Evolutionary conservation across 805 yeast genomes (phyloP), one percentile per base, ranked within the genome.

Genomic region (Starmerella tilneyi): DNA sequence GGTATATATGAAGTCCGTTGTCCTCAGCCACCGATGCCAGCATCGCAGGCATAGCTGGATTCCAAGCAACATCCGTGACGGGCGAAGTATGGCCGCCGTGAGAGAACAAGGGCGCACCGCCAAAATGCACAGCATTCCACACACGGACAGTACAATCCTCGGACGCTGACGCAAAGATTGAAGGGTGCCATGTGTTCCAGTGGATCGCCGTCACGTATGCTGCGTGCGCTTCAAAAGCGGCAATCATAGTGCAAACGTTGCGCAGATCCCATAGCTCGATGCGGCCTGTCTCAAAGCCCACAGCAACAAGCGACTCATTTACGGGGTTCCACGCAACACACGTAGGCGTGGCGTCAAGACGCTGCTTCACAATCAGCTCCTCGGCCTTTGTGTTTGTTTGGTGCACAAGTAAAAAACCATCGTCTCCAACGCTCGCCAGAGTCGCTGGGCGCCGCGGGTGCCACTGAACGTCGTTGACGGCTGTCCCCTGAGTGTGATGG

Each of bases 71-170:
- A 55, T 86, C 96, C 52, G 81, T 82, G 3, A 88, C 84, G 3
- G 89, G 86, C n/a, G 81, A 67, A 73, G 80, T 72, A 61, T 88
- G 97, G 0, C 96, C 96, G 3, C 78, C 80, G 62, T 88, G 97
- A 3, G 71, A 69, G 58, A 88, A 86, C 7, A 76, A 36, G 48
- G 21, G 56, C 50, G 7, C 51, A 39, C 33, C 47, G 43, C 16
- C 28, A 22, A 32, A 33, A 12, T 21, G 21, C 24, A 50, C 49
- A 7, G 53, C 45, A 36, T 59, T 56, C 62, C 63, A 59, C 3
- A 59, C 24, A 16, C 32, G 45, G 16, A 49, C 57, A 5, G 75
- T 74, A 55, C 79, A 85, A 2, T 74, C 73, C n/a, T 79, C 76
- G 0, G 79, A 75, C 0, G 82, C 76, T 4, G 78, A 67, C 0